Evolutionary conservation across 2,329 filamentous ascomycete species (phyloP).

Genomic region (Arachnomyces sp.): DNA sequence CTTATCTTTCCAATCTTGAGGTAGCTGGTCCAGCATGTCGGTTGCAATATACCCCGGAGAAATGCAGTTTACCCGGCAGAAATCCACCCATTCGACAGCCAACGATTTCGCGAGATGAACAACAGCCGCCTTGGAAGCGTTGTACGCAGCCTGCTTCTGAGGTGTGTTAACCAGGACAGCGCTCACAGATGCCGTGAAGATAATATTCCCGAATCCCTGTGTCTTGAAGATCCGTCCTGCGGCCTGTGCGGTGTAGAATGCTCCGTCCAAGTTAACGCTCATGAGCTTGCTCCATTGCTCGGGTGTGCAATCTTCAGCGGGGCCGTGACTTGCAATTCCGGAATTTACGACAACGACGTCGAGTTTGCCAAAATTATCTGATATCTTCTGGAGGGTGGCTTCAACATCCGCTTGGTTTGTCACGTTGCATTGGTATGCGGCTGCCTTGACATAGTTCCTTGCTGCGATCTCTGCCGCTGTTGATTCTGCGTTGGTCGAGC

Average conservation of each 20-base stretch:
- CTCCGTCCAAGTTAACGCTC: slow-evolving; percentile 75
- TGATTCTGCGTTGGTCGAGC: slow-evolving; percentile 46
- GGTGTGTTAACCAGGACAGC: slow-evolving; percentile 50
- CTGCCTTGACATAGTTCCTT: slow-evolving; percentile 57
- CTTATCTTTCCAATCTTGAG: slow-evolving; percentile 38
- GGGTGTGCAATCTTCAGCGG: slow-evolving; percentile 61
- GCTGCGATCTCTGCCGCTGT: slow-evolving; percentile 56
- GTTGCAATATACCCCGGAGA: slow-evolving; percentile 86
- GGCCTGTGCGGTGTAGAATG: slow-evolving; percentile 78
- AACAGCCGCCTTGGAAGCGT: slow-evolving; percentile 77
- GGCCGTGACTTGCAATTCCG: slow-evolving; percentile 61
- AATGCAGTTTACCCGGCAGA: slow-evolving; percentile 80
- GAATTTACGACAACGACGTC: slow-evolving; percentile 64
- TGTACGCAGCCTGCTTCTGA: slow-evolving; percentile 71
- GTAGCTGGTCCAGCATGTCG: slow-evolving; percentile 82
- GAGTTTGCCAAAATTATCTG: slow-evolving; percentile 63
- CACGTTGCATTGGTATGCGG: slow-evolving; percentile 60
- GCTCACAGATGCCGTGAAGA: slow-evolving; percentile 60
- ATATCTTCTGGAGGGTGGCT: slow-evolving; percentile 51
- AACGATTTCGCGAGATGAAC: slow-evolving; percentile 78
- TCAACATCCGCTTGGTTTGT: slow-evolving; percentile 50
- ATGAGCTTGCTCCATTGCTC: slow-evolving; percentile 69
- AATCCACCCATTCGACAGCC: slow-evolving; percentile 75
- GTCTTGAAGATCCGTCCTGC: slow-evolving; percentile 72
- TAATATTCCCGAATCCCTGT: slow-evolving; percentile 55